These are phyloP conservation scores for Boeremia lycopersici DNA, from an alignment of 2,329 filamentous ascomycete species.

Conservation along the genomic window DNA sequence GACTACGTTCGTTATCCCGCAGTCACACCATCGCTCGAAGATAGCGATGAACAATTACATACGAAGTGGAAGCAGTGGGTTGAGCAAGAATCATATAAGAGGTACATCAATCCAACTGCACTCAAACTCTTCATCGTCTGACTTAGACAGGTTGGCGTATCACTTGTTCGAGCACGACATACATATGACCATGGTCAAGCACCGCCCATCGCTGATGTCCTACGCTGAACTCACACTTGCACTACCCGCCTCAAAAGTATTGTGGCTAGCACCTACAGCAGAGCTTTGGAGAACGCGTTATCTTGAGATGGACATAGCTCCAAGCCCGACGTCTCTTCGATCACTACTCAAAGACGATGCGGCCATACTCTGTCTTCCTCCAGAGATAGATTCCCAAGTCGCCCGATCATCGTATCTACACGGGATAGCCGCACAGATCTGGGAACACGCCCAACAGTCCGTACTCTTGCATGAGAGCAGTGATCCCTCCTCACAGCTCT, in stretches of 20 bases:
- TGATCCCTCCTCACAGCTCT: slow-evolving; percentile 27
- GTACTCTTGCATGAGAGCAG: slow-evolving; percentile 18
- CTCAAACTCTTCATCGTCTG: slow-evolving; percentile 24
- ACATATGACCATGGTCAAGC: slow-evolving; percentile 26
- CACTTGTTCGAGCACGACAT: slow-evolving; percentile 33
- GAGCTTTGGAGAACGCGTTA: slow-evolving; percentile 66
- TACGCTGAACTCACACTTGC: slow-evolving; percentile 71
- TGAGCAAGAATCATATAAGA: slow-evolving; percentile 68
- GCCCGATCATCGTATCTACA: slow-evolving; percentile 22
- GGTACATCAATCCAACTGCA: slow-evolving; percentile 58
- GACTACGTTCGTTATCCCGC: slow-evolving; percentile 59
- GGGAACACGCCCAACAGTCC: slow-evolving; percentile 26
- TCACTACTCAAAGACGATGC: slow-evolving; percentile 46
- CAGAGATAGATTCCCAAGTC: slow-evolving; percentile 55
- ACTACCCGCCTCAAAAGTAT: slow-evolving; percentile 63
- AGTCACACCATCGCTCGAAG: slow-evolving; percentile 54
- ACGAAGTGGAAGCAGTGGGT: slow-evolving; percentile 69
- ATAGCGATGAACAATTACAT: slow-evolving; percentile 62
- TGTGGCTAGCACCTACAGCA: slow-evolving; percentile 70
- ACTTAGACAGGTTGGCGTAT: slow-evolving; percentile 21
- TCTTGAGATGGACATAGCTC: slow-evolving; percentile 21
- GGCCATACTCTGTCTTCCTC: slow-evolving; percentile 56
- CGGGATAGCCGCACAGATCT: slow-evolving; percentile 26
- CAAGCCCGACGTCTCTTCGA: slow-evolving; percentile 13
- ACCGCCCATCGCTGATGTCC: slow-evolving; percentile 62